phyloP scores from a whole-genome alignment of 2,329 filamentous ascomycete genomes.

The Laburnicola sp. region DNA sequence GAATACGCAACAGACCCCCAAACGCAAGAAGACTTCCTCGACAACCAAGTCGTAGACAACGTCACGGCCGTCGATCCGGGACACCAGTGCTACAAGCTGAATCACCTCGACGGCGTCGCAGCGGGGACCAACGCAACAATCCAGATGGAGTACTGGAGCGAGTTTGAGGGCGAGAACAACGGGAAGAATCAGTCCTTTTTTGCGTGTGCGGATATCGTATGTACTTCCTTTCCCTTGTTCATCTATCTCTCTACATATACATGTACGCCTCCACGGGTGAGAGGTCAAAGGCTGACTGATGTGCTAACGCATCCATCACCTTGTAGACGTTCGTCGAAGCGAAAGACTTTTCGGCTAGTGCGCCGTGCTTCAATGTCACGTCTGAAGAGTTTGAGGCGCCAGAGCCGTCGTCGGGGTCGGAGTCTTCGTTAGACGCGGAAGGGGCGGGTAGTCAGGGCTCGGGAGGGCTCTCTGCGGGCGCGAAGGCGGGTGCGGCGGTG shows the following conservation, averaged over 20 bases:
- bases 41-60: conserved; percentile 36
- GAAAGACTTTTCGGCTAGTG: conserved; percentile 45
- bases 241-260: too few relatives aligned
- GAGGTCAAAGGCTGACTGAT: too few relatives aligned
- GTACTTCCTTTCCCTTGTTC: conserved; percentile 1
- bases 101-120: conserved; percentile 36
- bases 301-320: neutral
- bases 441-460: neutral
- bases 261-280: too few relatives aligned
- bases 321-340: conserved; percentile 45
- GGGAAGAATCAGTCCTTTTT: conserved; percentile 49
- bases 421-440: conserved; percentile 8
- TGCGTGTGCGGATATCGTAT: conserved; percentile 52
- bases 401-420: too few relatives aligned
- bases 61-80: conserved; percentile 49
- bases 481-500: conserved; percentile 50
- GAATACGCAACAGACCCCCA: conserved; percentile 39
- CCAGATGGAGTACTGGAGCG: conserved; percentile 50
- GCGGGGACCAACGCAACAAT: conserved; percentile 52
- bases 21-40: conserved; percentile 45
- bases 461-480: conserved; percentile 43
- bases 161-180: conserved; percentile 47
- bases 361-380: conserved; percentile 55
- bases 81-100: conserved; percentile 51
- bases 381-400: conserved; percentile 43